A percentile compares a stretch with the other conserved stretches of the same genome.
Evolutionary conservation across 2,329 filamentous ascomycete genomes (phyloP).

Genomic region (Venturia oleaginea): DNA sequence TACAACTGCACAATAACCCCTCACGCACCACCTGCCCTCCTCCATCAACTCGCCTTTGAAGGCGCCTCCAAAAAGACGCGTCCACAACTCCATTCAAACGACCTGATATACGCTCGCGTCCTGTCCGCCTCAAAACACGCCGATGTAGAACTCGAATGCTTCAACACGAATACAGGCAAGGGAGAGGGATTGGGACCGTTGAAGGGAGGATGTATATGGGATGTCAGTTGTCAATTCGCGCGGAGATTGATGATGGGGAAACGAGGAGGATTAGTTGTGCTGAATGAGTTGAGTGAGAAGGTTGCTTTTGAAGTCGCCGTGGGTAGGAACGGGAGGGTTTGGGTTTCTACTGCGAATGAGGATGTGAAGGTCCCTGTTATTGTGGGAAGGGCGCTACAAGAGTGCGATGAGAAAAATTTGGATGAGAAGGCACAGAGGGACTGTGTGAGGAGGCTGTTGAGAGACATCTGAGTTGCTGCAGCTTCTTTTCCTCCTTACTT

Average conservation of each 20-base stretch:
- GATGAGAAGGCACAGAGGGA: constrained; percentile 60
- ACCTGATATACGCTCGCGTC: constrained; percentile 84
- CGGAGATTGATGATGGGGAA: constrained; percentile 48
- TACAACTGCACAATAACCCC: constrained; percentile 72
- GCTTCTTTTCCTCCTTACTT: not conserved
- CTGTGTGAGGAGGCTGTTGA: constrained; percentile 57
- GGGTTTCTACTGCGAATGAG: constrained; percentile 67
- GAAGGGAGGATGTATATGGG: constrained; percentile 76
- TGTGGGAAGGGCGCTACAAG: constrained; percentile 68
- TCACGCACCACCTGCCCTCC: constrained; percentile 52
- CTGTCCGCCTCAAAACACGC: constrained; percentile 69
- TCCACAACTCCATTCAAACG: constrained; percentile 63
- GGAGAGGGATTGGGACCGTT: constrained; percentile 80
- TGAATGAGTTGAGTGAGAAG: constrained; percentile 75
- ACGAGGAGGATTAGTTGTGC: constrained; percentile 57
- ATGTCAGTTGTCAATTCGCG: constrained; percentile 73
- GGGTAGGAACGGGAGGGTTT: constrained; percentile 83
- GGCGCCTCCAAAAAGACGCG: constrained; percentile 85
- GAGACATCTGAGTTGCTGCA: constrained; percentile 36
- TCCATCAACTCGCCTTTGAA: constrained; percentile 89
- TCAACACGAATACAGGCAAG: constrained; percentile 72
- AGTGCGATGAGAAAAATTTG: constrained; percentile 62
- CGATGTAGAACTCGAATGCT: constrained; percentile 84
- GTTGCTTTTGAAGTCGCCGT: constrained; percentile 89
- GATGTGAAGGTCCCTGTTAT: constrained; percentile 62